Base-by-base conservation (phyloP, 2,329 filamentous ascomycete species). In the Ophiostoma ips region DNA sequence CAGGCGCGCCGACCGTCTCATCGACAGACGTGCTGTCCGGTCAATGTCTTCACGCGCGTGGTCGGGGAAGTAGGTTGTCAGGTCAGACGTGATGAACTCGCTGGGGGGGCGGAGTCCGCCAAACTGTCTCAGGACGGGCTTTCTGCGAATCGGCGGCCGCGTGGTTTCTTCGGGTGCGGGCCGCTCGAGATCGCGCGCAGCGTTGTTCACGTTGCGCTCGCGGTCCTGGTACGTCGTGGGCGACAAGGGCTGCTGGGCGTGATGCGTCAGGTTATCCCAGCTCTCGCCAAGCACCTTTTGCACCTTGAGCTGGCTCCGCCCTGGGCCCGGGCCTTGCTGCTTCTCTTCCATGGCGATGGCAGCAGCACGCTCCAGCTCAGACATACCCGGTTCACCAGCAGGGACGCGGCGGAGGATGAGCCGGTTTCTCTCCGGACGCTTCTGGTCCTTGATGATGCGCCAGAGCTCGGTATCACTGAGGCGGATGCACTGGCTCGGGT, bases 41-140 rank as follows among this genome's bases (percentile, higher is more conserved):
- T 96, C 92, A 62, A 98, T 95, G 58, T 94, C 87, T 62, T 95
- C 89, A 50, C 87, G 82, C 46, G 89, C 81, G 60, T 96, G 90
- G 60, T 94, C 88, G 0, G 92, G 92, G 73, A 98, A 98, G 71
- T 96, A 98, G 0, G 89, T 94, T 1, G 87, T 92, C 53, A 98
- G 71, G 62, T 98, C 92, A 19, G 92, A 94, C 24, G 90, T 90
- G 62, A 98, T 98, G 63, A 98, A 77, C 69, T 98, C 92, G 68
- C 90, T 96, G 1, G 92, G 92, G 16, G 92, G 92, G 58, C 92
- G 77, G 56, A 92, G 81, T 33, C 90, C 90, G 59, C 94, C 92
- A 66, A 96, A 96, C 56, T 84, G 83, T 56, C 84, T 81, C 43
- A 89, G 70, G 28, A 79, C 71, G 30, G 66, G 69, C 60, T 78